phyloP scores from a whole-genome alignment of 2,329 filamentous ascomycete genomes.

The Xenosphaeropsis pyriputrescens region DNA sequence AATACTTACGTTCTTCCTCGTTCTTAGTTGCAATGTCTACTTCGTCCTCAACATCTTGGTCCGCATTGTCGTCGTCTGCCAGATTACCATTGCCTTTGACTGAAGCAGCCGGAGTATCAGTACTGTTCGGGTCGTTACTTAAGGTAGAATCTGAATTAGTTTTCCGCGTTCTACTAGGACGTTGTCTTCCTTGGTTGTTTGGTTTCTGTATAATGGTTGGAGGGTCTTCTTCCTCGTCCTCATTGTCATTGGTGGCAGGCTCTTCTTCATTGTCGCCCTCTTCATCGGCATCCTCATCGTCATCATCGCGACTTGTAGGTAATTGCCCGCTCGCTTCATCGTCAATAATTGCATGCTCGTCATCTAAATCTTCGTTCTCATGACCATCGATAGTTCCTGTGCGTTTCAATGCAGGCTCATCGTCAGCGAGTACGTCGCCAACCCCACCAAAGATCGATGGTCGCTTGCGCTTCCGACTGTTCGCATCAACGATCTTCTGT shows the following conservation, averaged over 20 bases:
- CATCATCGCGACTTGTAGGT: slow-evolving; percentile 16
- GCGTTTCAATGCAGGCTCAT: slow-evolving; percentile 30
- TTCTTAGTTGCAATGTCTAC: slow-evolving; percentile 42
- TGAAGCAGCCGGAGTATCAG: slow-evolving; percentile 38
- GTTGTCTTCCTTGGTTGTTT: neutral
- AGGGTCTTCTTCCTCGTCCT: slow-evolving; percentile 8
- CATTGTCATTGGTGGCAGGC: slow-evolving; percentile 9
- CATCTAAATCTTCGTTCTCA: slow-evolving; percentile 28
- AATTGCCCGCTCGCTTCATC: slow-evolving; percentile 21
- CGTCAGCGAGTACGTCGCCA: slow-evolving; percentile 19
- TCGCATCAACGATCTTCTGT: slow-evolving; percentile 12
- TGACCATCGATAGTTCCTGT: slow-evolving; percentile 28
- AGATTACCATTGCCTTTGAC: slow-evolving; percentile 14
- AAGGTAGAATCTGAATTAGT: neutral
- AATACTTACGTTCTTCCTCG: slow-evolving; percentile 46
- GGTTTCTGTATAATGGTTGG: neutral
- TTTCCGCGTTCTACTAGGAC: slow-evolving; percentile 1
- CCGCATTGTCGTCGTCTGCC: slow-evolving; percentile 29
- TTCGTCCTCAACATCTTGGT: slow-evolving; percentile 43
- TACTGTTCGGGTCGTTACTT: slow-evolving; percentile 54
- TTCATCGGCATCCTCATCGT: slow-evolving; percentile 24
- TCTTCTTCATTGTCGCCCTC: slow-evolving; percentile 27
- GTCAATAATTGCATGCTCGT: slow-evolving; percentile 25
- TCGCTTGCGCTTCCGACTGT: slow-evolving; percentile 22
- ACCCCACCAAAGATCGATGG: slow-evolving; percentile 15